Evolutionary conservation across 2,329 filamentous ascomycete genomes (phyloP), one percentile per base, ranked within the genome.

Genomic region (Pseudocercospora cruenta): DNA sequence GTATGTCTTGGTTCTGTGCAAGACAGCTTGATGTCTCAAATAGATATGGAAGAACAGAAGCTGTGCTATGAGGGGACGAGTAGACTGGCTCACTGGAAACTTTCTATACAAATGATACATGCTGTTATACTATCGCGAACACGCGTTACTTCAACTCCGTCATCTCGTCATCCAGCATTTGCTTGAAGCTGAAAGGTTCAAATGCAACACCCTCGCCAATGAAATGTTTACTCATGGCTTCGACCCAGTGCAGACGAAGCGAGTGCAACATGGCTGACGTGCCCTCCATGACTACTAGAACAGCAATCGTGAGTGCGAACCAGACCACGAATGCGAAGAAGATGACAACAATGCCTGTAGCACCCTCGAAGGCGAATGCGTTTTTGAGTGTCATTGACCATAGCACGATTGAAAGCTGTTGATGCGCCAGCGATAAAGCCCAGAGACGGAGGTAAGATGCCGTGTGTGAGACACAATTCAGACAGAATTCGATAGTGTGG

Each of bases 381-480:
- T 89, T 90, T 31, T 86, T 90, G 59, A 99, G 85, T 1, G 95
- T 99, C 95, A 99, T 99, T 74, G 87, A 87, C 95, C 95, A 99
- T 57, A 99, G 87, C 69, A 99, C 95, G 70, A 94, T 91, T 58
- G 93, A 97, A 67, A 99, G 89, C 86, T 98, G 95, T 80, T 99
- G 95, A 84, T 99, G 95, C 33, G 95, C 95, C 67, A 99, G 90
- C 1, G 95, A 99, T 73, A 99, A 81, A 33, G 95, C 95, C 95
- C 95, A 99, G 53, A 99, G 91, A 84, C 95, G 95, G 57, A 99
- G 91, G 81, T 99, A 99, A 0, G 95, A 99, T 4, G 95, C 95
- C 4, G 96, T 99, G 82, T 99, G 95, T 31, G 95, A 99, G 69
- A 99, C 94, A 80, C 94, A 98, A 85, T 99, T 99, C 74, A 99